Evolutionary conservation across 441 rosid species (phyloP), one percentile per base, ranked within the genome.

Genomic region (Brassica hybrid): DNA sequence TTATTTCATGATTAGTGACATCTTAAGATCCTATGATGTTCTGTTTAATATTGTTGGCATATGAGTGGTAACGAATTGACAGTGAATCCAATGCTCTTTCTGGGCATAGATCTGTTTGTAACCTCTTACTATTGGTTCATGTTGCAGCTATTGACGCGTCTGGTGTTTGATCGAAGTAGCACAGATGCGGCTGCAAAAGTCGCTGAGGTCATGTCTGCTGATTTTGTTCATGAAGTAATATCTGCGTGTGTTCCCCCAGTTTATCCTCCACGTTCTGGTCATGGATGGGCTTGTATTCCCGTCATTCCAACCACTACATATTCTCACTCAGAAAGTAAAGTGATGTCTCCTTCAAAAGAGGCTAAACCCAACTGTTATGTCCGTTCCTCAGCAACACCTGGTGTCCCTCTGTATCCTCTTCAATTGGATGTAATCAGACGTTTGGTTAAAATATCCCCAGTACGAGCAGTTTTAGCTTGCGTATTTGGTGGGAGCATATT

Each of bases 211-310:
- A 96, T 96, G 98, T 86, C 85, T 86, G 96, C 97, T 75, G 99
- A 92, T 89, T 93, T 96, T 94, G 97, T 96, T 68, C 98, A 94
- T 86, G 99, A 96, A 85, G 94, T 94, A 66, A 92, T 92, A 80
- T 91, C 99, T 74, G 97, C 99, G 60, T 94, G 99, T 74, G 99
- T 94, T 60, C 97, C 97, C 75, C 99, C 97, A 75, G 97, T 92
- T 88, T 96, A 88, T 82, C 99, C 99, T 73, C 98, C 99, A 63
- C 87, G 94, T 63, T 86, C 98, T 84, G 97, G 98, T 82, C 89
- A 84, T 84, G 99, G 97, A 78, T 96, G 99, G 99, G 99, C 98
- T 63, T 91, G 97, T 84, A 92, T 96, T 82, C 99, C 99, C 1
- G 83, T 92, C 57, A 81, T 84, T 85, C 92, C 96, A 71, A 67